phyloP scores from a whole-genome alignment of 306 rosid genomes.

The Lathyrus aphaca region DNA sequence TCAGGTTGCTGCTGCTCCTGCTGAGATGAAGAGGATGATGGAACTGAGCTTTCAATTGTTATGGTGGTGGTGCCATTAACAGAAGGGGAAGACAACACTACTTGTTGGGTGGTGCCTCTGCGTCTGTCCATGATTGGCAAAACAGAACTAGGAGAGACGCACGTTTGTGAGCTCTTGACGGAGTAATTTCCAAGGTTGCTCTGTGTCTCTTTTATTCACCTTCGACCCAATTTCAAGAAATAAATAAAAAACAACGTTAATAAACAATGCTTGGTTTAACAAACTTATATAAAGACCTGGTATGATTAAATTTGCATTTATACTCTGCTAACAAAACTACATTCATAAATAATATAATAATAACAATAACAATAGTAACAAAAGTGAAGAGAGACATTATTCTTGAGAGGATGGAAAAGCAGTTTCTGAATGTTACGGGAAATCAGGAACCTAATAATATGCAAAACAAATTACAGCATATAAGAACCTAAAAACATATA shows the following conservation, averaged over 20 bases:
- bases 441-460: constrained; percentile 6
- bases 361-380: too few relatives aligned
- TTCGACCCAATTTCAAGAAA: constrained; percentile 8
- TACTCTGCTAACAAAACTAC: neutral
- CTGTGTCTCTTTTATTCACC: constrained; percentile 14
- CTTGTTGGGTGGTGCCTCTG: constrained; percentile 21
- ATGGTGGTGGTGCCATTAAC: constrained; percentile 48
- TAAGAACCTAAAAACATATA: constrained; percentile 6
- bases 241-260: constrained; percentile 21
- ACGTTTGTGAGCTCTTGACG: constrained; percentile 10
- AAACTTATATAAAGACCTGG: neutral
- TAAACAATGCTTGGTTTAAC: constrained; percentile 9
- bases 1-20: constrained; percentile 52
- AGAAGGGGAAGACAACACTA: constrained; percentile 38
- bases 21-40: constrained; percentile 54
- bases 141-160: constrained; percentile 3
- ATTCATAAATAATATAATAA: neutral
- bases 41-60: constrained; percentile 49
- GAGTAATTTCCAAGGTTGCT: constrained; percentile 17
- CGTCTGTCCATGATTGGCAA: constrained; percentile 41
- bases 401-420: constrained; percentile 20
- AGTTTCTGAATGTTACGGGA: constrained; percentile 16
- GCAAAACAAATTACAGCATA: constrained; percentile 17
- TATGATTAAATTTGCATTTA: constrained; percentile 20
- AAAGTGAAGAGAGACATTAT: neutral